Conservation (phyloP, 2,329 filamentous ascomycete genomes). For the Diaporthe humulicola region DNA sequence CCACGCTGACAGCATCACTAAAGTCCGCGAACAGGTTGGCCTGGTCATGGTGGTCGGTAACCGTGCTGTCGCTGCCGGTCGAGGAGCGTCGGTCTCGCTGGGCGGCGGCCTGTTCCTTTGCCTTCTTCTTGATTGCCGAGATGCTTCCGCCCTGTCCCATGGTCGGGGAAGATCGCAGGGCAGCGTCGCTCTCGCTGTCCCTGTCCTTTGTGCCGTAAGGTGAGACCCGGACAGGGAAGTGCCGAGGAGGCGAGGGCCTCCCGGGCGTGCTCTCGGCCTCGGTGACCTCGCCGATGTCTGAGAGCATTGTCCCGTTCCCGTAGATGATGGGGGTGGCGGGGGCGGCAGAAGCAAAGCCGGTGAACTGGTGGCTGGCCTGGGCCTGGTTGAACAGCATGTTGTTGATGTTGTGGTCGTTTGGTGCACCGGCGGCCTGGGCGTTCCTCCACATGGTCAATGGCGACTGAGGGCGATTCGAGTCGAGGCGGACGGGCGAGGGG, state of each 20-base stretch:
- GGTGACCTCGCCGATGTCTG: slow-evolving; percentile 47
- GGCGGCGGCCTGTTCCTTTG: slow-evolving; percentile 52
- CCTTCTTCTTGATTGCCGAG: slow-evolving; percentile 59
- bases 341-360: slow-evolving; percentile 58
- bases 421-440: slow-evolving; percentile 51
- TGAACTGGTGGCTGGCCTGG: slow-evolving; percentile 48
- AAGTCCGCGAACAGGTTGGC: slow-evolving; percentile 67
- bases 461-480: slow-evolving; percentile 61
- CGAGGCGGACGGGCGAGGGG: slow-evolving; percentile 61
- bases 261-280: slow-evolving; percentile 49
- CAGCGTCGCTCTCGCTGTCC: slow-evolving; percentile 49
- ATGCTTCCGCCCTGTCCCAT: slow-evolving; percentile 50
- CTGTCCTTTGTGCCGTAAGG: slow-evolving; percentile 47
- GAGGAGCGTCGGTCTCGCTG: slow-evolving; percentile 66
- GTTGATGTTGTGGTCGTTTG: slow-evolving; percentile 52
- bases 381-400: slow-evolving; percentile 58
- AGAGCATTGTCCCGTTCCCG: slow-evolving; percentile 77
- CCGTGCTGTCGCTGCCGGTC: slow-evolving; percentile 72
- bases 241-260: slow-evolving; percentile 50
- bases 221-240: slow-evolving; percentile 33
- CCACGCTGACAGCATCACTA: slow-evolving; percentile 71
- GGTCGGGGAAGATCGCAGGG: slow-evolving; percentile 60
- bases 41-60: slow-evolving; percentile 63
- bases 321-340: slow-evolving; percentile 76
- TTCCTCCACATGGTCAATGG: slow-evolving; percentile 67